Conservation (phyloP, 1,284 basidiomycete genomes). For the Entoloma clypeatum region DNA sequence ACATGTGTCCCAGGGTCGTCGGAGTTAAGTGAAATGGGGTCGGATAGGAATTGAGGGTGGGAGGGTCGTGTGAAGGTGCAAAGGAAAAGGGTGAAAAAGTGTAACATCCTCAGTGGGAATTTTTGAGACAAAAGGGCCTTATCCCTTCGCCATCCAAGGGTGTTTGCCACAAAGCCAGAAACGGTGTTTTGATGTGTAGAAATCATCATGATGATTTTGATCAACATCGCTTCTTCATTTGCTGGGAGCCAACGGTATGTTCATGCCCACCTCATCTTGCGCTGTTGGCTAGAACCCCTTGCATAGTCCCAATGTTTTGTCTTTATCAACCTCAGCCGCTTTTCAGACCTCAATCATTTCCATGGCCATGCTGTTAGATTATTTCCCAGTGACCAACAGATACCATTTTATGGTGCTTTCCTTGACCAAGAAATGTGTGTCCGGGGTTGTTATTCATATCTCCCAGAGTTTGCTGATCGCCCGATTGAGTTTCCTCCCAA, state of each 20-base stretch:
- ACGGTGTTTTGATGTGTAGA: constrained; percentile 8
- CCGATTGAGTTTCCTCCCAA: constrained; percentile 1
- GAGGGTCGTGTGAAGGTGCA: no score
- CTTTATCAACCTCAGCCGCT: constrained; percentile 10
- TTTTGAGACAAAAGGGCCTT: constrained; percentile 3
- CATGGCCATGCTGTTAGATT: constrained; percentile 11
- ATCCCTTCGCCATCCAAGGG: constrained; percentile 6
- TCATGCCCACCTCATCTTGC: not conserved
- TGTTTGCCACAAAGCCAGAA: constrained; percentile 6
- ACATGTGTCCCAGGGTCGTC: no score
- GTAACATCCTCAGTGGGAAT: constrained; percentile 8
- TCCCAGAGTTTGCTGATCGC: constrained; percentile 6
- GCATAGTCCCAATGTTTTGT: constrained; percentile 4
- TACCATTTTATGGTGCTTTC: constrained; percentile 14
- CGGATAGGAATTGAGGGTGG: no score
- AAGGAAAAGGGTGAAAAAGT: no score
- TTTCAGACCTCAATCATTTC: constrained; percentile 1
- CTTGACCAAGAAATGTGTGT: constrained; percentile 15
- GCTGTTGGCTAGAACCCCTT: constrained; percentile 2
- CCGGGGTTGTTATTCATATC: constrained; percentile 6
- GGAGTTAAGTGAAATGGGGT: no score
- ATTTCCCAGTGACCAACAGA: not conserved
- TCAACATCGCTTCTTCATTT: constrained; percentile 8
- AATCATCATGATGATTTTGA: constrained; percentile 9
- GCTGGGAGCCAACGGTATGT: constrained; percentile 9